phyloP scores from a whole-genome alignment of 176 grass and related monocot species.

The Bolboschoenus planiculmis region DNA sequence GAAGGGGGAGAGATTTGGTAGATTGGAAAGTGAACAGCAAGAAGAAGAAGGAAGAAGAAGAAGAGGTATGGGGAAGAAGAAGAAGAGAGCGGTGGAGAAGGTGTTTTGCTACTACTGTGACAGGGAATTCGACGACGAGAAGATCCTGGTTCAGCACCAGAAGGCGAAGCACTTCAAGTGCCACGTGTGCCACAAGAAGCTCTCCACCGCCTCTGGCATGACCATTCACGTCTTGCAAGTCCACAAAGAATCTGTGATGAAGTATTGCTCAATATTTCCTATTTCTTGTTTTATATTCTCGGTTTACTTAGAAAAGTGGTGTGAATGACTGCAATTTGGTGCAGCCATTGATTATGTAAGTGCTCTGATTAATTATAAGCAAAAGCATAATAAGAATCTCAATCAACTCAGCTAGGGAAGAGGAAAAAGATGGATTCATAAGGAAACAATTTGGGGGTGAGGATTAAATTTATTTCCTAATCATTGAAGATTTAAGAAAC shows the following conservation, averaged over 20 bases:
- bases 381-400: not conserved
- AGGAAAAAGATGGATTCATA: not conserved
- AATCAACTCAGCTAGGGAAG: not conserved
- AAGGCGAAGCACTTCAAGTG: constrained; percentile 99
- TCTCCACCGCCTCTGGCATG: constrained; percentile 96
- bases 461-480: not conserved
- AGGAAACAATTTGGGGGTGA: not conserved
- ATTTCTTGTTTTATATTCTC: not conserved
- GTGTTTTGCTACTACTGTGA: constrained; percentile 99
- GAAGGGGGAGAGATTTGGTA: not conserved
- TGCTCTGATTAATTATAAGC: not conserved
- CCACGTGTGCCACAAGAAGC: constrained; percentile 99
- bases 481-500: not conserved
- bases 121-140: constrained; percentile 99
- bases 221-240: constrained; percentile 97
- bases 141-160: constrained; percentile 99
- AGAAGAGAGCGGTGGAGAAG: constrained; percentile 77
- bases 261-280: constrained; percentile 29
- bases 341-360: not conserved
- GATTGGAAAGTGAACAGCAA: not conserved
- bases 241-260: constrained; percentile 93
- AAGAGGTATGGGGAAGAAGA: constrained; percentile 84
- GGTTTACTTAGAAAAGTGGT: not conserved
- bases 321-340: not conserved
- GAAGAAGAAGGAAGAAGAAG: too few relatives aligned